Evolutionary conservation across 495 filamentous ascomycete species (phyloP).

Genomic region (Podospora australis): DNA sequence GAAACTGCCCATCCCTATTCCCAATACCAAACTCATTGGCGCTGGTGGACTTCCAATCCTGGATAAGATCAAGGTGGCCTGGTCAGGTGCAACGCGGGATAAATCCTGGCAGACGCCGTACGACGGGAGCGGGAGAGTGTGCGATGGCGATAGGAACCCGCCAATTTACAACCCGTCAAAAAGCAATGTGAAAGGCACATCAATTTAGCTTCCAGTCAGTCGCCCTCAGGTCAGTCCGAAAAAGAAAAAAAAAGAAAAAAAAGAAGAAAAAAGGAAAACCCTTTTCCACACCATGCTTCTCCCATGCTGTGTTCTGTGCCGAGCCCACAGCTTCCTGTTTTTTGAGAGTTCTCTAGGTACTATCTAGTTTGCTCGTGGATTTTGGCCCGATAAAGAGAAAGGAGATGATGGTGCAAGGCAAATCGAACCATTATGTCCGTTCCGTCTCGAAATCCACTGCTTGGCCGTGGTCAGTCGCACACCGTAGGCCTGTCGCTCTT

Average conservation of each 20-base stretch:
- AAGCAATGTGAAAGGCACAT: slow-evolving; percentile 7
- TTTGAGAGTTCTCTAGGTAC: too few species aligned
- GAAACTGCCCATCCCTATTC: slow-evolving; percentile 30
- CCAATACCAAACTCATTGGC: slow-evolving; percentile 39
- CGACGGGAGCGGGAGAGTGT: slow-evolving; percentile 41
- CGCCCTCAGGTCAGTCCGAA: too few species aligned
- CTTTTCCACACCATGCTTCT: not conserved
- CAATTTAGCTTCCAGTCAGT: not conserved
- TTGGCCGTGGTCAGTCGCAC: too few species aligned
- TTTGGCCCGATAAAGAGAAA: too few species aligned
- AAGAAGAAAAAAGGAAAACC: not conserved
- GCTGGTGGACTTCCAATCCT: slow-evolving; percentile 36
- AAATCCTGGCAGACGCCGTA: slow-evolving; percentile 34
- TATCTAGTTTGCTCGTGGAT: too few species aligned
- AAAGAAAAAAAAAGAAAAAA: not conserved
- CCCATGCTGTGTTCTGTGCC: not conserved
- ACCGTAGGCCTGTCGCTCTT: too few species aligned
- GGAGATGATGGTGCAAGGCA: too few species aligned
- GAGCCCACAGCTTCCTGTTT: not conserved
- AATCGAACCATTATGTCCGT: too few species aligned
- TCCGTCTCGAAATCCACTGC: too few species aligned
- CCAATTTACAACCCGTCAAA: slow-evolving; percentile 20
- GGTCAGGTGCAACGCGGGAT: slow-evolving; percentile 14
- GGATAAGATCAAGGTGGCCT: slow-evolving; percentile 22
- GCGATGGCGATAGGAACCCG: slow-evolving; percentile 31